These are phyloP conservation scores for Marchantia paleacea DNA, from an alignment of 225 moss, liverwort and hornwort genomes.

Conservation along the genomic window DNA sequence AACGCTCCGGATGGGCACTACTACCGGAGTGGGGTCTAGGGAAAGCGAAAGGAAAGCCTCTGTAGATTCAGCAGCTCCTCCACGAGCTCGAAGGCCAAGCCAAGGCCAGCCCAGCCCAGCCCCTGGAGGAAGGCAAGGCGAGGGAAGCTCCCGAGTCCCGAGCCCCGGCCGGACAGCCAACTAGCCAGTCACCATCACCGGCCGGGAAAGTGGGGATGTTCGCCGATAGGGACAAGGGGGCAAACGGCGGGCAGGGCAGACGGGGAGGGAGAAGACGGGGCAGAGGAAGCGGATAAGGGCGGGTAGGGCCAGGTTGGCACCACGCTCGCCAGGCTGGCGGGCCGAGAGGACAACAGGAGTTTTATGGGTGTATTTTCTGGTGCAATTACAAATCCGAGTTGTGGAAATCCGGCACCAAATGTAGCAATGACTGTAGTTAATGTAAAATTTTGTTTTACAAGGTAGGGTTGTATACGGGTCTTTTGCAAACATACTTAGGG, in stretches of 20 bases:
- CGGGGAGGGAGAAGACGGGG: conserved; percentile 11
- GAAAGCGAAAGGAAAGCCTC: neutral
- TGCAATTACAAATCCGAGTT: no score
- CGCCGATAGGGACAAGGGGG: conserved; percentile 5
- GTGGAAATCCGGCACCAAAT: no score
- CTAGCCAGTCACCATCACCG: neutral
- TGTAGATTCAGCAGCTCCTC: conserved; percentile 7
- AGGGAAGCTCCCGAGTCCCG: neutral
- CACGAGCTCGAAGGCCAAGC: neutral
- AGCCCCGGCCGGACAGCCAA: neutral
- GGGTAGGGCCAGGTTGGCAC: conserved; percentile 35
- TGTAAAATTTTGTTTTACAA: no score
- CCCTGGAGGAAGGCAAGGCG: neutral
- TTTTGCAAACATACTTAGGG: no score
- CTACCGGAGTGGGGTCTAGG: no score
- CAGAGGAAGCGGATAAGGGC: conserved; percentile 22
- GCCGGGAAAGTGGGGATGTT: neutral
- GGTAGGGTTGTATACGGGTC: no score
- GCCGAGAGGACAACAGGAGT: neutral
- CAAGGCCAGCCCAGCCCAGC: neutral
- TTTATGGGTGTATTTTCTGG: no score
- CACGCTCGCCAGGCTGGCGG: conserved; percentile 17
- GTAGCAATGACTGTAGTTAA: no score
- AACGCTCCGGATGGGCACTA: neutral
- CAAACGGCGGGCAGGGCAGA: neutral